phyloP scores from a whole-genome alignment of 1,284 basidiomycete genomes.

The Agaricales sp. region DNA sequence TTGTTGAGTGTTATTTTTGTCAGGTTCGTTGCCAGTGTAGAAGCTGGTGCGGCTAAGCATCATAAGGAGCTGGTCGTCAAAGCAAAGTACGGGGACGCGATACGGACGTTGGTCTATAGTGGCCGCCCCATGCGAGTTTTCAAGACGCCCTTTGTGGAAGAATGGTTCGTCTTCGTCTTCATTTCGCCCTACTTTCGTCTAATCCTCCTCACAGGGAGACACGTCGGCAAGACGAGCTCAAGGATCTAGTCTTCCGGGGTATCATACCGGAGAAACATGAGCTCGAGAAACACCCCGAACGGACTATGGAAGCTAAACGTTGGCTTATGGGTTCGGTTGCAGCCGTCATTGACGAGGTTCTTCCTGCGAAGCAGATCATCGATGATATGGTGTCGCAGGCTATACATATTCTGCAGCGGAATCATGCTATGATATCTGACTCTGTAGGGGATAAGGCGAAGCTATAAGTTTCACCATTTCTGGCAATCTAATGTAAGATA shows the following conservation, averaged over 20 bases:
- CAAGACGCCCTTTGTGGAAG: conserved; percentile 5
- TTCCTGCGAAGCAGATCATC: conserved; percentile 73
- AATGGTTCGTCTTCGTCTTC: conserved; percentile 16
- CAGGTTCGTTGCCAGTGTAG: conserved; percentile 48
- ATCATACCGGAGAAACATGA: conserved; percentile 46
- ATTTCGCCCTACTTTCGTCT: conserved; percentile 2
- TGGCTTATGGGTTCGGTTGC: conserved; percentile 13
- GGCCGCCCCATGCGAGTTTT: conserved; percentile 52
- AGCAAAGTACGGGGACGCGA: conserved; percentile 33
- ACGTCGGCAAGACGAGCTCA: conserved; percentile 32
- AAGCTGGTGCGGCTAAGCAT: conserved; percentile 45
- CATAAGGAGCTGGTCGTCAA: conserved; percentile 40
- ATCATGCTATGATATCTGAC: neutral
- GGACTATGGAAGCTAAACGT: conserved; percentile 27
- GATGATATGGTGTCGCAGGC: conserved; percentile 73
- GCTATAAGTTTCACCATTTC: neutral
- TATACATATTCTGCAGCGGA: neutral
- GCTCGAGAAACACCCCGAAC: conserved; percentile 38
- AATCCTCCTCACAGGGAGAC: conserved; percentile 21
- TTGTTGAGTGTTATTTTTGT: neutral
- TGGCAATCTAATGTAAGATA: neutral
- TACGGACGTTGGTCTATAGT: conserved; percentile 43
- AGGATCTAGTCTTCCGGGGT: conserved; percentile 34
- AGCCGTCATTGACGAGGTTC: conserved; percentile 28
- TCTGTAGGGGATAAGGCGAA: neutral